phyloP scores from a whole-genome alignment of 352 stramenopile genomes.

The Globisporangium perplexum region DNA sequence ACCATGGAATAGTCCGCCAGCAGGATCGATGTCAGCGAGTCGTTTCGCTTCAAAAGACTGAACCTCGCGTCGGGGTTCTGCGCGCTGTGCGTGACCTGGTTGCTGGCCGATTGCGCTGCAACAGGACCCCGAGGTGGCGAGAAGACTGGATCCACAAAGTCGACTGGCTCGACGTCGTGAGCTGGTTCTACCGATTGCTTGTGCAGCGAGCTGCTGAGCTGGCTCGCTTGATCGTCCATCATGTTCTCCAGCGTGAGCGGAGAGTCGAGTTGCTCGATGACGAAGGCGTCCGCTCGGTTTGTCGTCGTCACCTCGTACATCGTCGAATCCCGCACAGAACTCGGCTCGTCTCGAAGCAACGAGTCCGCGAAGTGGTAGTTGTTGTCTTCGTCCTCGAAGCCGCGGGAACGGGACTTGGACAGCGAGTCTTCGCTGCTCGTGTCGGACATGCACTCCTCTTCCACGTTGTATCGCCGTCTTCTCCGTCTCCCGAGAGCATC shows the following conservation, averaged over 20 bases:
- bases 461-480: constrained; percentile 22
- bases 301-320: constrained; percentile 1
- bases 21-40: constrained; percentile 12
- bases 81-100: constrained; percentile 8
- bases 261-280: not conserved
- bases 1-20: constrained; percentile 12
- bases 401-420: constrained; percentile 24
- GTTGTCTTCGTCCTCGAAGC: constrained; percentile 12
- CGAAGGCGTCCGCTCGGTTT: constrained; percentile 1
- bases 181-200: no score
- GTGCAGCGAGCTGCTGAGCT: constrained; percentile 7
- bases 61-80: constrained; percentile 4
- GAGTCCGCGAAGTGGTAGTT: constrained; percentile 3
- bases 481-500: constrained; percentile 3
- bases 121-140: no score
- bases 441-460: constrained; percentile 59
- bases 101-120: not conserved
- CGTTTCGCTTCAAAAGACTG: constrained; percentile 5
- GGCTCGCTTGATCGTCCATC: constrained; percentile 6
- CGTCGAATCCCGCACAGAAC: not conserved
- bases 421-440: constrained; percentile 39
- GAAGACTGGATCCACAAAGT: no score
- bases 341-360: constrained; percentile 1
- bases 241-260: constrained; percentile 6
- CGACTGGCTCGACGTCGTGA: no score